phyloP scores from a whole-genome alignment of 306 rosid genomes.

The Rubus parviflorus region DNA sequence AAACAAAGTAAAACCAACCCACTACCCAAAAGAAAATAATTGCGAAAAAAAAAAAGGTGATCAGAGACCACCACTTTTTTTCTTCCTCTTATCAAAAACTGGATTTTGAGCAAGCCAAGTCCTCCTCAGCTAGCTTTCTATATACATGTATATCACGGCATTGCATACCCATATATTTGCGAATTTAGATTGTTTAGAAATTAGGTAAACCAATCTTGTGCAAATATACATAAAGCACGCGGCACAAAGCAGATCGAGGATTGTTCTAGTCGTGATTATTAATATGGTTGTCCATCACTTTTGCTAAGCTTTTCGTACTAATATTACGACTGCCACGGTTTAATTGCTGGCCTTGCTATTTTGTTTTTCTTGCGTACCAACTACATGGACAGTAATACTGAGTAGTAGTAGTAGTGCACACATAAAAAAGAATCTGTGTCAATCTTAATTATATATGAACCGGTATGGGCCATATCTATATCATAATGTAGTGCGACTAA shows the following conservation, averaged over 20 bases:
- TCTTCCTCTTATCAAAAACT: background rate
- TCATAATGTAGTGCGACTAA: background rate
- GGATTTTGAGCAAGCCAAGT: background rate
- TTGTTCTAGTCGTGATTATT: background rate
- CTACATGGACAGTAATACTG: background rate
- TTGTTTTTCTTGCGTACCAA: background rate
- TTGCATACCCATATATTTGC: no score
- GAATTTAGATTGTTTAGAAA: background rate
- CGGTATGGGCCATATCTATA: background rate
- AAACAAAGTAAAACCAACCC: background rate
- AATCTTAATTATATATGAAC: background rate
- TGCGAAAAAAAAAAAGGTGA: background rate
- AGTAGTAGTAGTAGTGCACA: background rate
- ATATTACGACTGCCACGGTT: background rate
- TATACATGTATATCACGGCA: no score
- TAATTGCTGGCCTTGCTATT: background rate
- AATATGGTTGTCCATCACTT: background rate
- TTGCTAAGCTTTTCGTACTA: background rate
- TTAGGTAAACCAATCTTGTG: background rate
- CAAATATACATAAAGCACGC: background rate
- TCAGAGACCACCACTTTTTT: background rate
- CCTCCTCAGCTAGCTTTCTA: no score
- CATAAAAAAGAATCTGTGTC: background rate
- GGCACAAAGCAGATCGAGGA: background rate
- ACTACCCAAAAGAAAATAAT: background rate